phyloP scores from a whole-genome alignment of 176 grass and related monocot species.

The Areca catechu region DNA sequence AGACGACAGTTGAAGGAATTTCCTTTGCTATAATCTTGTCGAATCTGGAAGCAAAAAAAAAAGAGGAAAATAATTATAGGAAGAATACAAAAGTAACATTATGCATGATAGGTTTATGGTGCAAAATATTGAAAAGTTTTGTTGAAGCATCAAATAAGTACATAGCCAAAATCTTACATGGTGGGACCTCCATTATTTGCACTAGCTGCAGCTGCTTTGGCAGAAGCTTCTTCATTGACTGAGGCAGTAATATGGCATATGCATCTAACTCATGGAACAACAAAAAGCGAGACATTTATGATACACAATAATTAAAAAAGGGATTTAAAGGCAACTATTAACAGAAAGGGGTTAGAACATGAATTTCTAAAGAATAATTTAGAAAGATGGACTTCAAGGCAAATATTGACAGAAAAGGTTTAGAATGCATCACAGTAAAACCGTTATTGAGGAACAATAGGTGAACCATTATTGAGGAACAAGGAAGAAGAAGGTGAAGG shows the following conservation, averaged over 20 bases:
- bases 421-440: too few relatives aligned
- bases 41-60: slow-evolving; percentile 40
- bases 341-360: background rate
- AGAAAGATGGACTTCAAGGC: background rate
- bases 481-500: too few relatives aligned
- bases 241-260: slow-evolving; percentile 55
- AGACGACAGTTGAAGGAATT: slow-evolving; percentile 67
- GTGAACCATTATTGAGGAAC: too few relatives aligned
- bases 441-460: too few relatives aligned
- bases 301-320: too few relatives aligned
- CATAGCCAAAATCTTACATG: slow-evolving; percentile 34
- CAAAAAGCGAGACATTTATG: too few relatives aligned
- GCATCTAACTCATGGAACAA: slow-evolving; percentile 20
- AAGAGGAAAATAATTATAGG: background rate
- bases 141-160: background rate
- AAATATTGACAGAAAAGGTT: background rate
- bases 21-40: slow-evolving; percentile 96
- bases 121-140: too few relatives aligned
- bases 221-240: slow-evolving; percentile 68
- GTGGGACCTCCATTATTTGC: slow-evolving; percentile 56
- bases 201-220: slow-evolving; percentile 35
- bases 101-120: background rate
- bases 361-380: too few relatives aligned
- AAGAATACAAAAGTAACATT: background rate
- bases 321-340: slow-evolving; percentile 3